Evolutionary conservation across 2,329 filamentous ascomycete species (phyloP), one percentile per base, ranked within the genome.

Genomic region (Ophiocordyceps sinensis): DNA sequence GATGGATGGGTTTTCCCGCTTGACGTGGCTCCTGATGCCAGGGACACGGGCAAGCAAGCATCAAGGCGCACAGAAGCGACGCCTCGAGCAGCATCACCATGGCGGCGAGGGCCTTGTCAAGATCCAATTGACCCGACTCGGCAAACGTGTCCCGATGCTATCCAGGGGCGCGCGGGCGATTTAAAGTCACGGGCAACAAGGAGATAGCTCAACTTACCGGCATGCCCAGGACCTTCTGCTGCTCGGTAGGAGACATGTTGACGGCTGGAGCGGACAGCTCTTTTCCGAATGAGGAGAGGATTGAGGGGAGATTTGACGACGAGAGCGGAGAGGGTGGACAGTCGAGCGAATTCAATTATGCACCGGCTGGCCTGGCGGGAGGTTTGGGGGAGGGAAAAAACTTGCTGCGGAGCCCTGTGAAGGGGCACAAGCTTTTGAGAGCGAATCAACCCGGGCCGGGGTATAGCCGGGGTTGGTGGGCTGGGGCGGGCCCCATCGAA

Each of bases 161-260:
- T 52, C 51, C 52, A 32, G 17, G 23, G 13, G 13, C 28, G 36
- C 30, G 32, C 49, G 53, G 54, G 57, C 50, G 49, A 55, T 54
- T 53, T 55, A 47, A 51, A 41, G 41, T 42, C 41, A 15, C 35
- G 37, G 12, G 47, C 39, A 39, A 39, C 39, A 46, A 37, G 43
- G 44, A 36, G 41, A 32, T 40, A 39, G 43, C 29, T 38, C 21
- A 29, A 70, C 73, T 71, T 71, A 80, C 76, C 63, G 74, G 73
- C 73, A 80, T 79, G 73, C 77, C 77, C 71, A 79, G 57, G 57
- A 80, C 68, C 62, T 67, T 73, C 52, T 68, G 64, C 57, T 73
- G 65, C 49, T 73, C 64, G 56, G 66, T 64, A 54, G 58, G 51
- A 62, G 71, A 66, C 73, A 77, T 77, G 57, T 61, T 73, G 65